phyloP scores from a whole-genome alignment of 2,329 filamentous ascomycete genomes.

The Verticillium zaregamsianum region DNA sequence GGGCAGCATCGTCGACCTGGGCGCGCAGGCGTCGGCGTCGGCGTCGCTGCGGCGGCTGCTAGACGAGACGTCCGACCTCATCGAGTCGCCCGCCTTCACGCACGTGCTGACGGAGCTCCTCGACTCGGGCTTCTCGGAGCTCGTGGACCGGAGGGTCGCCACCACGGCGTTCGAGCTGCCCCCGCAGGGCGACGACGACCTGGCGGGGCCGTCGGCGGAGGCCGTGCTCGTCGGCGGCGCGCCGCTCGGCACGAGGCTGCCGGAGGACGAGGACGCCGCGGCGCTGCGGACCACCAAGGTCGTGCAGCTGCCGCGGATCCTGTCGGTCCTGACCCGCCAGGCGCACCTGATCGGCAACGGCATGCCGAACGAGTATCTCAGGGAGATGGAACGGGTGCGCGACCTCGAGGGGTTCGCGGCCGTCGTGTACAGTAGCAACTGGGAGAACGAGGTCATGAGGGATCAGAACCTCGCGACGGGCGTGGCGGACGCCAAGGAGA shows the following conservation, averaged over 20 bases:
- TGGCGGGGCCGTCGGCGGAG: constrained; percentile 59
- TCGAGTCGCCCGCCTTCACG: constrained; percentile 88
- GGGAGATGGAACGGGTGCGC: constrained; percentile 70
- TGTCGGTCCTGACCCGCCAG: constrained; percentile 87
- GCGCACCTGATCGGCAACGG: constrained; percentile 85
- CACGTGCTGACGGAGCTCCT: constrained; percentile 83
- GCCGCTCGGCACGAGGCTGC: constrained; percentile 71
- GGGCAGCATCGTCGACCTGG: constrained; percentile 31
- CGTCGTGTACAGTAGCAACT: constrained; percentile 84
- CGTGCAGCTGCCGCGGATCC: constrained; percentile 73
- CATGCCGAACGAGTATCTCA: constrained; percentile 65
- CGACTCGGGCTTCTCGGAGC: constrained; percentile 78
- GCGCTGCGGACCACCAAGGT: constrained; percentile 47
- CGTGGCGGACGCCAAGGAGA: constrained; percentile 26
- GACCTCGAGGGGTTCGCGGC: constrained; percentile 82
- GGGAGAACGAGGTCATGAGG: constrained; percentile 57
- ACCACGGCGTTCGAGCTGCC: constrained; percentile 70
- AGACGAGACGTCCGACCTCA: constrained; percentile 91
- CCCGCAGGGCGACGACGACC: constrained; percentile 6
- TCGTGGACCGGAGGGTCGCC: constrained; percentile 79
- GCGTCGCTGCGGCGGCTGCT: constrained; percentile 70
- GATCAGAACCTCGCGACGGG: constrained; percentile 39
- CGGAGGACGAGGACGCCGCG: constrained; percentile 34
- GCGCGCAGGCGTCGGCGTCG: constrained; percentile 26
- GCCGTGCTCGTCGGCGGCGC: constrained; percentile 83